Base-by-base conservation (phyloP, 2,329 filamentous ascomycete genomes). In the Sclerotiophoma versabilis region DNA sequence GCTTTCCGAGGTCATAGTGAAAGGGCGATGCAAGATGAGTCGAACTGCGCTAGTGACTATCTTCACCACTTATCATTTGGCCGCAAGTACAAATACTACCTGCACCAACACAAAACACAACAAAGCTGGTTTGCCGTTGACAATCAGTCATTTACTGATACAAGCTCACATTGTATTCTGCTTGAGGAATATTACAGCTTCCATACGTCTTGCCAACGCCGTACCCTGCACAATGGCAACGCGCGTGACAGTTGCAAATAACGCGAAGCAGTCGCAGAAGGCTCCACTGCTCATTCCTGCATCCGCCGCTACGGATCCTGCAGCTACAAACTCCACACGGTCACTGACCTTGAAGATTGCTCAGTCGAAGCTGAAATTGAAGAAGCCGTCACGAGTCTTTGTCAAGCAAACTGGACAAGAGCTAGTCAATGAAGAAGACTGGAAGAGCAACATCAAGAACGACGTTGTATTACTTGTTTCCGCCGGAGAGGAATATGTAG, bases 401-500 rank as follows among this genome's bases (percentile, higher is more conserved):
- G 58, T 66, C 7, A 64, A 57, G 11, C 42, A 61, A 4, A 65
- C 59, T 9, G 70, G 71, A 2, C 51, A 64, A 33, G 71, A 75
- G 47, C 57, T 75, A 5, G 19, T 68, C 2, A 59, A 20, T 2
- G 57, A 70, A 25, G 57, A 55, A 32, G 69, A 73, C 22, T 75
- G 70, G 71, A 62, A 58, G 36, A 47, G 29, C 26, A 58, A 48
- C 10, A 26, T 69, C 8, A 57, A 51, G 20, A 54, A 72, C 38
- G 70, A 75, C 50, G 48, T 67, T 12, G 55, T 64, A 3, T 47
- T 75, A 17, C 60, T 73, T 7, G 57, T 71, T 2, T 71, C 66
- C 23, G 59, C 60, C n/a, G 69, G 70, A 22, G 71, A 75, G 41
- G 66, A 71, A 8, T 71, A 70, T 56, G 61, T 75, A 17, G 71